phyloP scores from a whole-genome alignment of 805 yeast genomes.

The Yamadazyma sp. region DNA sequence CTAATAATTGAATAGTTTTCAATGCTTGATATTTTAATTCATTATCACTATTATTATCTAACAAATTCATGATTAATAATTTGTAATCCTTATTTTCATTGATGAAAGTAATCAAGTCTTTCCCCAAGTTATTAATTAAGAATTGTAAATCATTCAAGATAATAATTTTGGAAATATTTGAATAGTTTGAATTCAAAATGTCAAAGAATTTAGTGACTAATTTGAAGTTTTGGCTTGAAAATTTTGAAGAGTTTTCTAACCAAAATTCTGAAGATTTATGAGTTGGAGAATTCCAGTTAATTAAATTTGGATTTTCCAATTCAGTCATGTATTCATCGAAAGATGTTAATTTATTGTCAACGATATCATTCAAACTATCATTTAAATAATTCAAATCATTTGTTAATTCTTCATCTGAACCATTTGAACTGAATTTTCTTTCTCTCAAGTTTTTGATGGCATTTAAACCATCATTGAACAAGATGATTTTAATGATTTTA shows the following conservation, averaged over 20 bases:
- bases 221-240: conserved; percentile 77
- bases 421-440: conserved; percentile 75
- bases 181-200: conserved; percentile 38
- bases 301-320: conserved; percentile 69
- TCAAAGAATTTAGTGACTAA: conserved; percentile 59
- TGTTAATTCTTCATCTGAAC: conserved; percentile 78
- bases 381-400: conserved; percentile 61
- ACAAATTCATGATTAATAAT: conserved; percentile 76
- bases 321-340: conserved; percentile 91
- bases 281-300: conserved; percentile 81
- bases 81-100: conserved; percentile 58
- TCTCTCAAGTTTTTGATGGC: conserved; percentile 67
- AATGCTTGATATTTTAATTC: conserved; percentile 94
- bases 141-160: conserved; percentile 42
- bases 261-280: conserved; percentile 88
- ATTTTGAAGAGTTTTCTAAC: conserved; percentile 74
- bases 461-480: conserved; percentile 73
- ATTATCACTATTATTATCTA: conserved; percentile 67
- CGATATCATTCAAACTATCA: conserved; percentile 65
- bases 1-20: conserved; percentile 90
- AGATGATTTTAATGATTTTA: conserved; percentile 60
- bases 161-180: conserved; percentile 27
- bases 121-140: conserved; percentile 39
- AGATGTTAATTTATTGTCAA: conserved; percentile 70
- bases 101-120: conserved; percentile 34